phyloP scores from a whole-genome alignment of 2,329 filamentous ascomycete species.

The Sporothrix sp. region DNA sequence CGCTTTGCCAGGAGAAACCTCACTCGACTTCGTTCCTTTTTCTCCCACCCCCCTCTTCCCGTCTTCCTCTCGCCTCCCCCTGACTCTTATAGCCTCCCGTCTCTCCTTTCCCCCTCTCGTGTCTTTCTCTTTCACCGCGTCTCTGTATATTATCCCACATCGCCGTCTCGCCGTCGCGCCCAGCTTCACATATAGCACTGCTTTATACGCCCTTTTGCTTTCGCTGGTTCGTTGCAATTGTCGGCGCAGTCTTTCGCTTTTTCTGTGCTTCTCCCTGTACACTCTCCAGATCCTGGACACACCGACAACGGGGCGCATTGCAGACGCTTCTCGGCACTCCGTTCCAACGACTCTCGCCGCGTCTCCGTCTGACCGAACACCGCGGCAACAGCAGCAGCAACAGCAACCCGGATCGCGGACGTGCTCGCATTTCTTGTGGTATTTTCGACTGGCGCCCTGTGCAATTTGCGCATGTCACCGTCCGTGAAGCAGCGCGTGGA shows the following conservation, averaged over 20 bases:
- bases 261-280: background rate
- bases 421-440: background rate
- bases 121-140: background rate
- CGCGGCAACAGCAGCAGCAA: background rate
- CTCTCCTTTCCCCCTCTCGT: background rate
- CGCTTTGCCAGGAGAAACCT: background rate
- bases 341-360: too few species aligned
- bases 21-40: background rate
- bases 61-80: background rate
- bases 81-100: background rate
- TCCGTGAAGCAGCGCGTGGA: constrained; percentile 12
- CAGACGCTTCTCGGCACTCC: too few species aligned
- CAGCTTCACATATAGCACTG: too few species aligned
- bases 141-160: background rate
- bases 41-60: background rate
- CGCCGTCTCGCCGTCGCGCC: background rate
- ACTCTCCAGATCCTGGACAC: too few species aligned
- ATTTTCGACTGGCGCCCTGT: background rate
- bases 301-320: too few species aligned
- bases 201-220: constrained; percentile 8
- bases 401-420: too few species aligned
- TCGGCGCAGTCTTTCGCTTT: background rate
- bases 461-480: constrained; percentile 11
- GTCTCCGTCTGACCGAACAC: too few species aligned
- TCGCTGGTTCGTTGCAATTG: constrained; percentile 18